Conservation (phyloP, 169 alveolate genomes). For the Plasmodium sp. region DNA sequence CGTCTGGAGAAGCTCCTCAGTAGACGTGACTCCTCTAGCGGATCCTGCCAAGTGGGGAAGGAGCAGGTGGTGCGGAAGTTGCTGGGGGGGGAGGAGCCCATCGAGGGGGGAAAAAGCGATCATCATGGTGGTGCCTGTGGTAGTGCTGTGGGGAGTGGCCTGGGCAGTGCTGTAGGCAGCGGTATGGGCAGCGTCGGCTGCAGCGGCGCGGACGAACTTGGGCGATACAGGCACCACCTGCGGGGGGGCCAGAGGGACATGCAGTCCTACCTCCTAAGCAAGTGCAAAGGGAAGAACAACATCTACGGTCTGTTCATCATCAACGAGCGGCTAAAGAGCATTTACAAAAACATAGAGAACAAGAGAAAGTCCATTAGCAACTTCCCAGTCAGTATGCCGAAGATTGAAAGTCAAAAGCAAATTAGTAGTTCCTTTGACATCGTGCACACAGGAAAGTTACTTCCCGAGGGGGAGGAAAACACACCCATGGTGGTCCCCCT, state of each 20-base stretch:
- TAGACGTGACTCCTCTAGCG: background rate
- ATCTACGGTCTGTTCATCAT: slow-evolving; percentile 56
- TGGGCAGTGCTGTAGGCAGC: too few species aligned
- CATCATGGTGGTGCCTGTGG: background rate
- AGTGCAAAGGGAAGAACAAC: slow-evolving; percentile 37
- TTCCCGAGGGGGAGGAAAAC: background rate
- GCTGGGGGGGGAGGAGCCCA: background rate
- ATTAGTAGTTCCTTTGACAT: slow-evolving; percentile 30
- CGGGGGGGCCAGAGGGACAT: background rate
- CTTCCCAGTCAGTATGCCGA: slow-evolving; percentile 28
- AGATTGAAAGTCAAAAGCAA: slow-evolving; percentile 5
- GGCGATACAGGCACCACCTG: background rate
- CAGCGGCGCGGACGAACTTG: background rate
- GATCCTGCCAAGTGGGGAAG: background rate
- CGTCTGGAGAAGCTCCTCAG: background rate
- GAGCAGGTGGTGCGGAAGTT: background rate
- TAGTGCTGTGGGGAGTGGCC: too few species aligned
- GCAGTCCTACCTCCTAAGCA: slow-evolving; percentile 22
- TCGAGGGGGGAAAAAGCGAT: background rate
- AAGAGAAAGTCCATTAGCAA: slow-evolving; percentile 45
- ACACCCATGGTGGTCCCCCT: background rate
- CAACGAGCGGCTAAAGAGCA: slow-evolving; percentile 41
- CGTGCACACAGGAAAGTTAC: background rate
- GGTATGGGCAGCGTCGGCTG: background rate
- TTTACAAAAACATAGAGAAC: slow-evolving; percentile 35